Evolutionary conservation across 768 basidiomycete genomes (phyloP), one percentile per base, ranked within the genome.

Genomic region (Phaeotremella fagi): DNA sequence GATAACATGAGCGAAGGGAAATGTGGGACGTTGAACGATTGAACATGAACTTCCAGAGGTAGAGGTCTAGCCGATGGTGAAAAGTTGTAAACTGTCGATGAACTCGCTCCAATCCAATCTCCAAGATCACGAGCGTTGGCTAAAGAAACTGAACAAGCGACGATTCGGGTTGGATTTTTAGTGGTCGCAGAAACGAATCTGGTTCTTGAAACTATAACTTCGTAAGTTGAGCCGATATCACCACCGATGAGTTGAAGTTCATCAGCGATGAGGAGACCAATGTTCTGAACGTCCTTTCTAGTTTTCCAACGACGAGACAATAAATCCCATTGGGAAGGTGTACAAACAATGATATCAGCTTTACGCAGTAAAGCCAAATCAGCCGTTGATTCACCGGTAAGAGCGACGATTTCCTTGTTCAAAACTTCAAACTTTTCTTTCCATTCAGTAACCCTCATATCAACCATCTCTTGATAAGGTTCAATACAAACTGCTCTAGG

Each of bases 1-100:
- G 91, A 82, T 55, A 98, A 90, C 94, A 99, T 98, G 36, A 99
- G 79, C 0, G 91, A 95, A 0, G 95, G 91, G 83, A 94, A 95
- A 69, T 98, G 95, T n/a, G 91, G 89, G 42, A 91, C 88, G 24
- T 82, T 82, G 79, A 95, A 99, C 36, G 88, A 90, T 68, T 99
- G 95, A 6, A 99, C 77, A 68, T 98, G 92, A 44, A 99, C 91
- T 54, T 97, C 90, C 84, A 99, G 87, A 60, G 95, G 91, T 11
- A 97, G 77, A 2, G 94, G 91, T n/a, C 94, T 88, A 15, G 92
- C 90, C 84, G 87, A 87, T 0, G 92, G 91, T 0, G 91, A 86
- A 75, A 99, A 95, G 77, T 97, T 99, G 84, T 98, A 99, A 61
- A 95, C 88, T 1, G 87, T 88, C 69, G 95, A 91, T 2, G 87